These are phyloP conservation scores for Saprolegnia parasitica DNA, from an alignment of 352 stramenopile genomes.

Conservation along the genomic window DNA sequence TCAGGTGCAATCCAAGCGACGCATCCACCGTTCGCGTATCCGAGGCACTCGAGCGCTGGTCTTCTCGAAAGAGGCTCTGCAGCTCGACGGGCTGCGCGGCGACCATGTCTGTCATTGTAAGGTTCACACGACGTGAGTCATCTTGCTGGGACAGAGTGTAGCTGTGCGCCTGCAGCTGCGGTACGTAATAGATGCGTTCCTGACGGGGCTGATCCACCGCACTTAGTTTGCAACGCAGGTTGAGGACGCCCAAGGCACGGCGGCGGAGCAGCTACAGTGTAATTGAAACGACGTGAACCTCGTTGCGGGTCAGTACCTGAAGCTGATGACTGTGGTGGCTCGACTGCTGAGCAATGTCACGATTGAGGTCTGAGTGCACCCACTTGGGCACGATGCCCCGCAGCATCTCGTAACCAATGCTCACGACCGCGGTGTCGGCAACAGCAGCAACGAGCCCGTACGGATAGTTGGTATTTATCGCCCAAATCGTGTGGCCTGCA, in stretches of 20 bases:
- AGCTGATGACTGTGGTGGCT: constrained; percentile 3
- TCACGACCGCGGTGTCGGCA: constrained; percentile 6
- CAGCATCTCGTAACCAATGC: constrained; percentile 10
- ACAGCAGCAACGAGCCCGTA: constrained; percentile 6
- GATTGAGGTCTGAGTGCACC: constrained; percentile 1
- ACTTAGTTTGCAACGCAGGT: constrained; percentile 14
- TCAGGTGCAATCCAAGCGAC: neutral
- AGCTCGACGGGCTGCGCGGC: constrained; percentile 1
- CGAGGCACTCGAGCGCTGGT: constrained; percentile 6
- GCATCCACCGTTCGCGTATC: neutral
- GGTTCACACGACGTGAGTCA: constrained; percentile 9
- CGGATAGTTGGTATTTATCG: neutral
- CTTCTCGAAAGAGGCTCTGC: neutral
- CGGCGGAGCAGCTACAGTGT: neutral
- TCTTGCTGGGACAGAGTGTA: neutral
- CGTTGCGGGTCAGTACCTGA: neutral
- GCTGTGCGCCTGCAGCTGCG: neutral
- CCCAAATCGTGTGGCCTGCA: constrained; percentile 25
- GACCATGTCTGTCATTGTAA: constrained; percentile 25
- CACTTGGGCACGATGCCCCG: constrained; percentile 18
- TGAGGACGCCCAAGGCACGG: constrained; percentile 8
- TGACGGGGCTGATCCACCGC: neutral
- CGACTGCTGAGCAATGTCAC: constrained; percentile 9
- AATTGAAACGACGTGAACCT: neutral
- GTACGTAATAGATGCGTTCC: neutral